Percentiles rank a stretch among this genome's conserved stretches.
These are phyloP conservation scores for Mycena venus DNA, from an alignment of 768 basidiomycete species.

Conservation along the genomic window DNA sequence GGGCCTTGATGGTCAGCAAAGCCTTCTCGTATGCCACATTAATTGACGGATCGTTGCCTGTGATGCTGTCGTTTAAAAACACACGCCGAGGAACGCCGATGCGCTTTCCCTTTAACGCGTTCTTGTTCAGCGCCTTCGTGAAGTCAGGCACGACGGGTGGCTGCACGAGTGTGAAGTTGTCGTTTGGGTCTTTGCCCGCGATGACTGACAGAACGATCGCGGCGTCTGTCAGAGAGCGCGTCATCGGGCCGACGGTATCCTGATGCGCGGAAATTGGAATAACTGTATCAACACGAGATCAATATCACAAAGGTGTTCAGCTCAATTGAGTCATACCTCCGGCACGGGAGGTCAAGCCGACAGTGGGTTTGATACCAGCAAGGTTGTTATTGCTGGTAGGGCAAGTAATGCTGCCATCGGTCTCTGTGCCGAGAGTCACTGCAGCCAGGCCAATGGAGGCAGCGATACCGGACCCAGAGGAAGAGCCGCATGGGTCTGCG, in stretches of 20 bases:
- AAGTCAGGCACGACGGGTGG: constrained; percentile 67
- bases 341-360: constrained; percentile 69
- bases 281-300: constrained; percentile 47
- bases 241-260: constrained; percentile 71
- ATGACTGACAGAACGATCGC: constrained; percentile 68
- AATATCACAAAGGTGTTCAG: background rate
- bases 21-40: constrained; percentile 55
- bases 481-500: no score
- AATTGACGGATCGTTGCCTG: constrained; percentile 51
- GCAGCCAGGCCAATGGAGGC: no score
- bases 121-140: constrained; percentile 60
- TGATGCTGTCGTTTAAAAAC: constrained; percentile 48
- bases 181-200: no score
- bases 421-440: no score
- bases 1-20: constrained; percentile 47
- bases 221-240: constrained; percentile 65
- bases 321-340: constrained; percentile 55
- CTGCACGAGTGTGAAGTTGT: constrained; percentile 65
- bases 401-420: constrained; percentile 68
- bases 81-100: constrained; percentile 65
- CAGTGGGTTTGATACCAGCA: constrained; percentile 71
- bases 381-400: constrained; percentile 66
- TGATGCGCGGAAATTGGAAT: constrained; percentile 71
- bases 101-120: constrained; percentile 63
- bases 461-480: no score